Percentiles rank a stretch among this genome's conserved stretches.
Conservation (phyloP, 139 green algal genomes). For the Axilococcus clingmanii region DNA sequence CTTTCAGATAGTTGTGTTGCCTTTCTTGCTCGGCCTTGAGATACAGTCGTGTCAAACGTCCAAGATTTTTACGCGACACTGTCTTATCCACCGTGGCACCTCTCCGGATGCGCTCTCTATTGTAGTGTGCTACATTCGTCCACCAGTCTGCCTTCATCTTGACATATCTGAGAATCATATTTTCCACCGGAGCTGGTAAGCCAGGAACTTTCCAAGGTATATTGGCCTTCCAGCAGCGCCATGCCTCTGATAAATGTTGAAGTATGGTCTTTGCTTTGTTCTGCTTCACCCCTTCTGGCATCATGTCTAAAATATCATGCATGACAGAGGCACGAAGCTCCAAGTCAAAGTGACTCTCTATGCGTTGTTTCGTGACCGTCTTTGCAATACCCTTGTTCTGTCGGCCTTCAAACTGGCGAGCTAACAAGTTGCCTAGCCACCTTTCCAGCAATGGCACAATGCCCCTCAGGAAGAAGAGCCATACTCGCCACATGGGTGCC, state of each 20-base stretch:
- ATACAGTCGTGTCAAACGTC: constrained; percentile 94
- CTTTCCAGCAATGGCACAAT: constrained; percentile 96
- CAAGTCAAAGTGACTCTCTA: constrained; percentile 98
- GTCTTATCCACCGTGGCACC: constrained; percentile 99
- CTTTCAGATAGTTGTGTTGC: constrained; percentile 99
- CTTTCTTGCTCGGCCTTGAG: constrained; percentile 97
- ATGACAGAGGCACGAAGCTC: constrained; percentile 96
- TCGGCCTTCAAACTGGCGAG: constrained; percentile 96
- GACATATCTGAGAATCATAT: constrained; percentile 99
- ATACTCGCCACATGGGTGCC: constrained; percentile 99
- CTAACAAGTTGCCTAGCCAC: constrained; percentile 99
- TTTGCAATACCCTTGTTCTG: constrained; percentile 94
- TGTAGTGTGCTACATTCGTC: constrained; percentile 99
- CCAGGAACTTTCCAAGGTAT: constrained; percentile 97
- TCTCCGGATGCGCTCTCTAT: constrained; percentile 95
- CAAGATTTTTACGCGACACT: constrained; percentile 98
- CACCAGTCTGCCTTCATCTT: constrained; percentile 99
- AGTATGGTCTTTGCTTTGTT: constrained; percentile 96
- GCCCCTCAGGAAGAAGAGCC: constrained; percentile 99
- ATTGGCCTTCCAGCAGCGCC: constrained; percentile 97
- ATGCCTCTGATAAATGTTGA: constrained; percentile 98
- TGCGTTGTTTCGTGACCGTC: constrained; percentile 98
- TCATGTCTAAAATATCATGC: constrained; percentile 99
- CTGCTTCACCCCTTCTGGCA: constrained; percentile 92
- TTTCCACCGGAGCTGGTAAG: constrained; percentile 94